phyloP scores from a whole-genome alignment of 768 basidiomycete species.

The Collybia sordida region DNA sequence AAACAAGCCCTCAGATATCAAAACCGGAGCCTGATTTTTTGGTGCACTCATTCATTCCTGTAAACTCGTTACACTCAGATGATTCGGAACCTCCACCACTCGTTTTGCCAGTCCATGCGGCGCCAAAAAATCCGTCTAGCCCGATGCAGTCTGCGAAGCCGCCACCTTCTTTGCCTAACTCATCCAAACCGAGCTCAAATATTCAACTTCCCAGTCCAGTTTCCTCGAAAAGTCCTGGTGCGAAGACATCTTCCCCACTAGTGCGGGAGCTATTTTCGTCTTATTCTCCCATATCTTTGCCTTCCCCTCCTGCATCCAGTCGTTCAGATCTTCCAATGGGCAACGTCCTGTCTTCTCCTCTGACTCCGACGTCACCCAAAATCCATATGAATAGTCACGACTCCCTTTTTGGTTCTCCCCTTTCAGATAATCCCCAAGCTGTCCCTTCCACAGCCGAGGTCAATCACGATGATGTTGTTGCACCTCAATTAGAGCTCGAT shows the following conservation, averaged over 20 bases:
- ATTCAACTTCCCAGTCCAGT: not conserved
- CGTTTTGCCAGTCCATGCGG: too few species aligned
- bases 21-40: not conserved
- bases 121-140: too few species aligned
- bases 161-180: constrained; percentile 9
- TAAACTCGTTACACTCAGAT: not conserved
- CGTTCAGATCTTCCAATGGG: not conserved
- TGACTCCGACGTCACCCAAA: not conserved
- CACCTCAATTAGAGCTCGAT: not conserved
- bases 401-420: too few species aligned
- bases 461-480: constrained; percentile 1
- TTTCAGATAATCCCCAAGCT: too few species aligned
- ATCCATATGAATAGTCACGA: too few species aligned
- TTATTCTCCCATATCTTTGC: not conserved
- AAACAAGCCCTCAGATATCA: not conserved
- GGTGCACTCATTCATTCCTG: not conserved
- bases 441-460: too few species aligned
- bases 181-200: not conserved
- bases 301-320: not conserved
- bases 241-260: not conserved
- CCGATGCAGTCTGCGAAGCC: constrained; percentile 14
- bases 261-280: not conserved
- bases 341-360: not conserved
- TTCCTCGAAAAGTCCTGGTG: not conserved
- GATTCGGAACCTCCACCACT: not conserved